Percentiles rank a stretch among this genome's conserved stretches.
These are phyloP conservation scores for Hansfordia pulvinata DNA, from an alignment of 2,329 filamentous ascomycete species.

Conservation along the genomic window DNA sequence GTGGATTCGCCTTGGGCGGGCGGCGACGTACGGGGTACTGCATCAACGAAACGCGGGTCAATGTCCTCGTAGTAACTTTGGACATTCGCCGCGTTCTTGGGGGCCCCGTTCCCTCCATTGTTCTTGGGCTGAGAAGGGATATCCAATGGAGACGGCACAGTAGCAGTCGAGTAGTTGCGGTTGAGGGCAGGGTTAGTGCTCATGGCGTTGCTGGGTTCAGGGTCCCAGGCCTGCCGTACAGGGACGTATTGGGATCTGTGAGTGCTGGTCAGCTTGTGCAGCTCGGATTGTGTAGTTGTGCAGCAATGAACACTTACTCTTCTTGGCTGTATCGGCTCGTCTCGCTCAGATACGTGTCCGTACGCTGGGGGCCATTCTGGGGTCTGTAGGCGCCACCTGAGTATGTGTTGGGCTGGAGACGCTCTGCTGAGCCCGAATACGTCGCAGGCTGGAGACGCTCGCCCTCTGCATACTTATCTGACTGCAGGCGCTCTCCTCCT, in stretches of 20 bases:
- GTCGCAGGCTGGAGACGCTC: too few species aligned
- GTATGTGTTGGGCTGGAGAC: too few species aligned
- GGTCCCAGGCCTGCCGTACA: slow-evolving; percentile 42
- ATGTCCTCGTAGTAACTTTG: slow-evolving; percentile 81
- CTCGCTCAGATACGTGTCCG: slow-evolving; percentile 46
- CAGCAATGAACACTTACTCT: slow-evolving; percentile 53
- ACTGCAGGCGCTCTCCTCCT: too few species aligned
- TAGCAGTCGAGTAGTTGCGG: slow-evolving; percentile 22
- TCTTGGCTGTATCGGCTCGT: slow-evolving; percentile 60
- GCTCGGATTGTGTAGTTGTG: slow-evolving; percentile 6
- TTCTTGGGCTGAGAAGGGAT: too few species aligned
- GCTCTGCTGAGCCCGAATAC: too few species aligned
- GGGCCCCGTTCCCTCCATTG: too few species aligned
- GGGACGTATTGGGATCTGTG: slow-evolving; percentile 36
- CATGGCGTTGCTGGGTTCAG: slow-evolving; percentile 24
- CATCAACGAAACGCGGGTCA: slow-evolving; percentile 68
- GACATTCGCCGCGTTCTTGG: slow-evolving; percentile 16
- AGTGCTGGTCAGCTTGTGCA: slow-evolving; percentile 7
- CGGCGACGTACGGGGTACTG: slow-evolving; percentile 9
- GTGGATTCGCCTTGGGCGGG: slow-evolving; percentile 18
- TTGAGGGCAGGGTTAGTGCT: slow-evolving; percentile 32
- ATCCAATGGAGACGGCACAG: too few species aligned
- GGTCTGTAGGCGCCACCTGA: too few species aligned
- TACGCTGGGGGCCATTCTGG: too few species aligned
- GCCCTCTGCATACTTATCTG: too few species aligned